phyloP scores from a whole-genome alignment of 1,284 basidiomycete genomes.

The Rhodofomes roseus region DNA sequence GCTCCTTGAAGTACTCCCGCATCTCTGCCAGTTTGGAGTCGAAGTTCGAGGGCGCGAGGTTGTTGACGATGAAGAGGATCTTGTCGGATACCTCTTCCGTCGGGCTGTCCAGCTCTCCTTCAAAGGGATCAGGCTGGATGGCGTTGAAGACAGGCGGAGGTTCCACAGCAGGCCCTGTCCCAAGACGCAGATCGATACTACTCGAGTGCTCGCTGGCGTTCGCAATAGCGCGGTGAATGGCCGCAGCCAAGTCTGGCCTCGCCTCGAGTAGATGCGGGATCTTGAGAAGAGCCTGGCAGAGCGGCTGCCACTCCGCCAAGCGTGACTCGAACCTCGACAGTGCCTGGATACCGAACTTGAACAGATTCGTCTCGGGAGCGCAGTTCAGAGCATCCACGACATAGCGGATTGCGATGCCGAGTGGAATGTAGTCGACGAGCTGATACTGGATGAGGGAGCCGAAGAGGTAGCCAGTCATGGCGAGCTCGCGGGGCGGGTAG shows the following conservation, averaged over 20 bases:
- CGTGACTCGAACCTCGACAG: conserved; percentile 86
- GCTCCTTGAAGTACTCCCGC: conserved; percentile 74
- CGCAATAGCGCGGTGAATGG: conserved; percentile 70
- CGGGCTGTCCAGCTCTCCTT: conserved; percentile 65
- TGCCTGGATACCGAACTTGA: conserved; percentile 95
- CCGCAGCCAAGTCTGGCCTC: conserved; percentile 81
- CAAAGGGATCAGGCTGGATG: conserved; percentile 63
- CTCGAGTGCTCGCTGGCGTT: conserved; percentile 40
- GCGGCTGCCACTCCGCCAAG: conserved; percentile 89
- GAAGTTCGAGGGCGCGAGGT: conserved; percentile 93
- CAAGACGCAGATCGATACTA: conserved; percentile 36
- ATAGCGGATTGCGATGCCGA: conserved; percentile 96
- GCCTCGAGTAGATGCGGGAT: conserved; percentile 87
- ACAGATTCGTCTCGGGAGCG: conserved; percentile 88
- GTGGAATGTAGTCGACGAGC: conserved; percentile 92
- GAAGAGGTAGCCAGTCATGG: conserved; percentile 95
- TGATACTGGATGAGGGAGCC: conserved; percentile 94
- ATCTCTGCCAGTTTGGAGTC: conserved; percentile 85
- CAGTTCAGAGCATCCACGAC: conserved; percentile 92
- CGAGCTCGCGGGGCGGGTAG: conserved; percentile 92
- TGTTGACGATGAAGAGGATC: conserved; percentile 98
- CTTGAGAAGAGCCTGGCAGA: conserved; percentile 86
- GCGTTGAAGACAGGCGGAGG: conserved; percentile 63
- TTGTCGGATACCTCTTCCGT: conserved; percentile 89
- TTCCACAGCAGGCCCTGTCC: conserved; percentile 36